Evolutionary conservation across 169 alveolate species (phyloP), one percentile per base, ranked within the genome.

Genomic region (Plasmodium yoelii): DNA sequence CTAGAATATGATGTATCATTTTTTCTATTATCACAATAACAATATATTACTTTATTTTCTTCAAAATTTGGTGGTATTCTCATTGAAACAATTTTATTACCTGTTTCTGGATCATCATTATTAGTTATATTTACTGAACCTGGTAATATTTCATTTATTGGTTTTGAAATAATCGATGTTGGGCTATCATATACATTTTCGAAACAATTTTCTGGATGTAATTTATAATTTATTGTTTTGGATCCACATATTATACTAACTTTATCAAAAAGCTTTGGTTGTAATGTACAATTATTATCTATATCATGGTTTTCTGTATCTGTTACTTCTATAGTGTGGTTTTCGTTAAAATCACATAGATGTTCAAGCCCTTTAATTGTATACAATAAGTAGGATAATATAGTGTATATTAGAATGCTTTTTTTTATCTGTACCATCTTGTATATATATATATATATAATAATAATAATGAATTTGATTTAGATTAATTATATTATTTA

Each of bases 291-390:
- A 34, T 19, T 6, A 39, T 55, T 53, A 12, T 47, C 15, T 19
- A 3, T 18, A 55, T 12, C 47, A 1, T 34, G 7, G 5, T 10
- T 46, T 19, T 68, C 71, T 4, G 5, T 13, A 0, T 53, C 55
- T 0, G 7, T 56, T 13, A 80, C 34, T 2, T 15, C 63, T 56
- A 67, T 24, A 10, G 13, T 53, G 0, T 19, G 0, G 10, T 56
- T 60, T 6, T 82, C 56, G 9, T 82, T 82, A 46, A 82, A 82
- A 10, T 82, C 90, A n/a, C 90, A 82, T 15, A 18, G 51, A 24
- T 63, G 67, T 2, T 15, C 47, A 53, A 42, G 9, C 7, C 77
- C 88, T 2, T 49, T 53, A n/a, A 49, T 67, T 53, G 18, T 8
- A 26, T 24, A 7, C 12, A 57, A n/a, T 5, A 82, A 24, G 15